Conservation (phyloP, 345 rosid genomes). For the Lumnitzera racemosa region DNA sequence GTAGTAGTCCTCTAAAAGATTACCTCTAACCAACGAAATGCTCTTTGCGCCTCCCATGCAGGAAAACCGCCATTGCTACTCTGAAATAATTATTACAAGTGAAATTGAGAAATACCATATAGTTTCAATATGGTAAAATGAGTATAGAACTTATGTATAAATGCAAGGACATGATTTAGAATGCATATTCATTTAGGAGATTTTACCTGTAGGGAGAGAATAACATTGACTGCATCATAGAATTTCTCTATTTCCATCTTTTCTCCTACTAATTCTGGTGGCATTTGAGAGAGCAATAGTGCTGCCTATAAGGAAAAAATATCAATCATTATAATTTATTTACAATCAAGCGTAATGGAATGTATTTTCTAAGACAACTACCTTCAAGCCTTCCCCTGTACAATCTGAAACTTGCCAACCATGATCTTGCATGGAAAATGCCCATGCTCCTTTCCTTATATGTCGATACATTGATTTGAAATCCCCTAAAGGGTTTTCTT, state of each 20-base stretch:
- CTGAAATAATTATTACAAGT: conserved; percentile 11
- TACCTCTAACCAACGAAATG: conserved; percentile 43
- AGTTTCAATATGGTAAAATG: too few species aligned
- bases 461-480: conserved; percentile 58
- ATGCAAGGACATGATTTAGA: too few species aligned
- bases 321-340: not conserved
- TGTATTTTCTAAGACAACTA: not conserved
- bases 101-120: too few species aligned
- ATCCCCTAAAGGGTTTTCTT: conserved; percentile 50
- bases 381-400: conserved; percentile 68
- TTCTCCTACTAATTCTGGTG: conserved; percentile 32
- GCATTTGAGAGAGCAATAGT: conserved; percentile 36
- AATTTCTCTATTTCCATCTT: conserved; percentile 21
- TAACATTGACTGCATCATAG: conserved; percentile 39
- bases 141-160: too few species aligned
- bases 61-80: conserved; percentile 46
- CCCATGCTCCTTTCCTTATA: conserved; percentile 60
- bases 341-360: not conserved
- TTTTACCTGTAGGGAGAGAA: conserved; percentile 38
- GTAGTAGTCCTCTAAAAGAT: not conserved
- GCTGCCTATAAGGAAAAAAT: conserved; percentile 18
- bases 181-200: too few species aligned
- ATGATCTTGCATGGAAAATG: conserved; percentile 59
- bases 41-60: conserved; percentile 49
- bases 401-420: conserved; percentile 78